Percentiles rank a stretch among this genome's conserved stretches.
These are phyloP conservation scores for Aspergillus neoniger DNA, from an alignment of 2,329 filamentous ascomycete genomes.

Conservation along the genomic window DNA sequence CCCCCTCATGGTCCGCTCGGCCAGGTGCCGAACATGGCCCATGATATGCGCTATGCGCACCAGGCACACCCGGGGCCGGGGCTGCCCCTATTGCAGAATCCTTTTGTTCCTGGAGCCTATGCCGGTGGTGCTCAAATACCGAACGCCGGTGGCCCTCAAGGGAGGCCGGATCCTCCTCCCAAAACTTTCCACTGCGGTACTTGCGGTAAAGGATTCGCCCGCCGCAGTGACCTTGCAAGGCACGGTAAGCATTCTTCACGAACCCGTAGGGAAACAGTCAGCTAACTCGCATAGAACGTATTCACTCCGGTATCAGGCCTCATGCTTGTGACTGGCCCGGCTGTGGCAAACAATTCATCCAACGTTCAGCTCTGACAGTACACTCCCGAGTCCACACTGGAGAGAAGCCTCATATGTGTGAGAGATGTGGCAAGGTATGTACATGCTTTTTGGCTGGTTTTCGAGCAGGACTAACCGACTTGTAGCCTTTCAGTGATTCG, in stretches of 20 bases:
- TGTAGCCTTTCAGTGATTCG: conserved; percentile 90
- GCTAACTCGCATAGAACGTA: conserved; percentile 67
- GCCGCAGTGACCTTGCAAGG: conserved; percentile 88
- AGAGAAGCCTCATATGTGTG: conserved; percentile 98
- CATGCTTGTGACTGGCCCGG: conserved; percentile 88
- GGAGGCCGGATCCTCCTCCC: conserved; percentile 53
- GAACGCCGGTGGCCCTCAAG: conserved; percentile 45
- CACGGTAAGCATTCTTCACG: conserved; percentile 70
- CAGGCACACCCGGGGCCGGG: conserved; percentile 54
- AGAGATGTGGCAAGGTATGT: conserved; percentile 89
- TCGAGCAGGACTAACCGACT: conserved; percentile 1
- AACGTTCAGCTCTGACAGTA: conserved; percentile 91
- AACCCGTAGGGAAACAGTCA: not conserved
- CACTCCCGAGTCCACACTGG: conserved; percentile 95
- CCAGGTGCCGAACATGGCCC: conserved; percentile 54
- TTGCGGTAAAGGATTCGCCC: conserved; percentile 87
- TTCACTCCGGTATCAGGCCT: conserved; percentile 86
- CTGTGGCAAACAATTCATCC: conserved; percentile 96
- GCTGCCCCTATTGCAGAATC: conserved; percentile 58
- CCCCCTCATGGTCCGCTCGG: conserved; percentile 57
- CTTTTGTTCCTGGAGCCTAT: conserved; percentile 53
- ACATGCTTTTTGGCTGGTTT: not conserved
- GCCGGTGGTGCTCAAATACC: conserved; percentile 51
- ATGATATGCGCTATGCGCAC: conserved; percentile 57
- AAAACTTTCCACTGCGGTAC: conserved; percentile 88